Base-by-base conservation (phyloP, 495 filamentous ascomycete species). In the Neurospora sp. region DNA sequence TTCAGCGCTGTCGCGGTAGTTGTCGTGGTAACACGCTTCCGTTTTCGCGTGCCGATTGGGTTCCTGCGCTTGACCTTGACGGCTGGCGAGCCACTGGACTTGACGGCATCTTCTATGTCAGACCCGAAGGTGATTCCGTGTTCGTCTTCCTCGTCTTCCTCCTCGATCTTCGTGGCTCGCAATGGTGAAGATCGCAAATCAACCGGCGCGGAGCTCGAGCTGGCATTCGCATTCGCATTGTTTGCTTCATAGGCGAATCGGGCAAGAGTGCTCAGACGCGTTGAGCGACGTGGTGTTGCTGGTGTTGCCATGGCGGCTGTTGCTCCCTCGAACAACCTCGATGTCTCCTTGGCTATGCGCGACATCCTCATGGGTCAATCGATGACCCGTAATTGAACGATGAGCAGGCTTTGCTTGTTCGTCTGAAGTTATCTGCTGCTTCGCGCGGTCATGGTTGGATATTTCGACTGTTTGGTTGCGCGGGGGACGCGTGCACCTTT, bases 51-150 rank as follows among this genome's bases (percentile, higher is more conserved):
- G 22, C 20, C 66, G 38, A 69, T 71, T 7, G 53, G 31, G 69
- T 18, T 22, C 16, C 16, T 69, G 22, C 53, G 53, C 53, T 66
- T 66, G 6, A 9, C 53, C 53, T 66, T 66, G 16, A 12, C 16
- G 14, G 69, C 39, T 16, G 68, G 22, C 20, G 41, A 59, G 14
- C 22, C 27, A 11, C 16, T n/a, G 16, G 77, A 70, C 11, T 81
- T 81, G 69, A 88, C 74, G n/a, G 87, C 80, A 79, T 92, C 90
- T 83, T 92, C 90, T 73, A 91, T 91, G 74, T 93, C 91, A 18
- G 81, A 78, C 0, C 76, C 75, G 70, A 77, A 76, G 73, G 73
- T 77, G 37, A 75, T 40, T 18, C 73, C 73, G 40, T 70, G n/a
- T 8, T 44, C 73, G 20, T 74, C 75, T 27, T 72, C 73, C n/a